These are phyloP conservation scores for Aspergillus ostianus DNA, from an alignment of 495 filamentous ascomycete species.

Conservation along the genomic window DNA sequence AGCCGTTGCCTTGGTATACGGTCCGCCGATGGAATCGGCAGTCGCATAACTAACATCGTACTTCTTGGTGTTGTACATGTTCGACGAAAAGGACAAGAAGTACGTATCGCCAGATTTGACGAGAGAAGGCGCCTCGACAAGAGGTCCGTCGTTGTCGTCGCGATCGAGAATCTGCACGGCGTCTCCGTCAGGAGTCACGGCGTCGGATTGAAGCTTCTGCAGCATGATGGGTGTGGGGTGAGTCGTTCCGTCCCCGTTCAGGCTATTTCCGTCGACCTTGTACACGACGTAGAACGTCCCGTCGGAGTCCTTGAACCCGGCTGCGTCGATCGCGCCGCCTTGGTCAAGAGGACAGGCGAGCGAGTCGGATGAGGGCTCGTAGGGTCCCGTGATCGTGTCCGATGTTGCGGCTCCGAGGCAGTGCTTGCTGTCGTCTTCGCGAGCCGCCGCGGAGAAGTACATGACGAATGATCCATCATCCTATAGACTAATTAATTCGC, in stretches of 20 bases:
- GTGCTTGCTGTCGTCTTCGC: conserved; percentile 38
- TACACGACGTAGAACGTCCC: conserved; percentile 57
- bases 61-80: conserved; percentile 49
- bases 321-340: conserved; percentile 60
- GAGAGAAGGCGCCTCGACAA: conserved; percentile 62
- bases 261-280: conserved; percentile 62
- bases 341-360: conserved; percentile 49
- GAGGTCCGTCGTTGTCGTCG: conserved; percentile 51
- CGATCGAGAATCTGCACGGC: conserved; percentile 56
- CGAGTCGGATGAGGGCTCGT: conserved; percentile 41
- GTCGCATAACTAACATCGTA: conserved; percentile 59
- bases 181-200: conserved; percentile 48
- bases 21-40: conserved; percentile 43
- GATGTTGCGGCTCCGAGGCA: conserved; percentile 56
- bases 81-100: conserved; percentile 61
- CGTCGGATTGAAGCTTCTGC: conserved; percentile 53
- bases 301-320: conserved; percentile 51
- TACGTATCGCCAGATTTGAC: conserved; percentile 46
- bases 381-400: conserved; percentile 47
- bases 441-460: conserved; percentile 56
- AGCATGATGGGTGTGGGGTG: conserved; percentile 59
- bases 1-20: conserved; percentile 38
- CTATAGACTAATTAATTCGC: conserved; percentile 21
- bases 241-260: conserved; percentile 53
- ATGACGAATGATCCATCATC: conserved; percentile 52